Evolutionary conservation across 352 stramenopile genomes (phyloP).

Genomic region (Albugo laibachii): DNA sequence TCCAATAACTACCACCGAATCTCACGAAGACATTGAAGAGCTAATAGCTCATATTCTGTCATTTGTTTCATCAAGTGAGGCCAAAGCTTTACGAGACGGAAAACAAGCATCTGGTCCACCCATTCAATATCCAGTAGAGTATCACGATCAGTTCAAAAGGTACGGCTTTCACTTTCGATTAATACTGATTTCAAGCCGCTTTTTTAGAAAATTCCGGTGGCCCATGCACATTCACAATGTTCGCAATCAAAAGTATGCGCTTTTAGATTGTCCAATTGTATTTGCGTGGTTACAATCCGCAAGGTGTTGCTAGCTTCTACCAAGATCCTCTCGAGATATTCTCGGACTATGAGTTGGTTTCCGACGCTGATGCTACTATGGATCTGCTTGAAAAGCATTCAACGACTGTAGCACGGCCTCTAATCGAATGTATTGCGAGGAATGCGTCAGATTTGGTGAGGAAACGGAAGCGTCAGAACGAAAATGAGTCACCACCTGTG

Average conservation of each 20-base stretch:
- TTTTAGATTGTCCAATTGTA: background rate
- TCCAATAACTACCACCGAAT: background rate
- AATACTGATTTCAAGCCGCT: background rate
- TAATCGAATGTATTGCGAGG: constrained; percentile 16
- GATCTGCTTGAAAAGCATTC: constrained; percentile 11
- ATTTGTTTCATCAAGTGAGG: constrained; percentile 14
- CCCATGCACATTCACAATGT: constrained; percentile 39
- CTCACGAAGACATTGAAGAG: constrained; percentile 1
- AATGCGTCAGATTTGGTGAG: constrained; percentile 9
- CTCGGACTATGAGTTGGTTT: constrained; percentile 21
- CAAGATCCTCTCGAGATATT: constrained; percentile 25
- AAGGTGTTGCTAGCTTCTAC: constrained; percentile 14
- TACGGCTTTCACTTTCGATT: constrained; percentile 4
- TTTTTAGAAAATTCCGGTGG: constrained; percentile 55
- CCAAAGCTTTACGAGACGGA: constrained; percentile 13
- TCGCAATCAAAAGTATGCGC: constrained; percentile 26
- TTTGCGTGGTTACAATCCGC: background rate
- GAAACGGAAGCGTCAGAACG: constrained; percentile 19
- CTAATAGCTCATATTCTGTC: constrained; percentile 11
- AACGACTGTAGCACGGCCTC: constrained; percentile 16
- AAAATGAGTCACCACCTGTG: background rate
- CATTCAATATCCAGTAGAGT: constrained; percentile 20
- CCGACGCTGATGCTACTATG: background rate
- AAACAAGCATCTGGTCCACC: constrained; percentile 16
- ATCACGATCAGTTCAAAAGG: constrained; percentile 23